Conservation (phyloP, 148 eudicot genomes). For the Heliosperma pusillum region DNA sequence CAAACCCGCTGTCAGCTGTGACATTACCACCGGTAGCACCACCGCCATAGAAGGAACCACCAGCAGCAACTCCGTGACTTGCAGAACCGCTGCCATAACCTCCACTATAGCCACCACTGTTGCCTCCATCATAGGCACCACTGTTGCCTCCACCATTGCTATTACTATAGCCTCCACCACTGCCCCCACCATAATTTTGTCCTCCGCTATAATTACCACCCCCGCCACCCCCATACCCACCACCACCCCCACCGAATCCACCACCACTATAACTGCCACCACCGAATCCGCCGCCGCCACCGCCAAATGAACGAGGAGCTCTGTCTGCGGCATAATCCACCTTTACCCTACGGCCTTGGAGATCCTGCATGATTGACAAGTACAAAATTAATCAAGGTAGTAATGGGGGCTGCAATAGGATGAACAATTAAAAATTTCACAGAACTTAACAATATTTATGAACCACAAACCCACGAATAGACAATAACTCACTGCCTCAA, state of each 20-base stretch:
- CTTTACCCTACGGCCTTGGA: slow-evolving; percentile 70
- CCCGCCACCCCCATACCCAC: slow-evolving; percentile 11
- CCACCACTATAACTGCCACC: neutral
- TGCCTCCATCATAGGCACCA: neutral
- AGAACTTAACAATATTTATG: neutral
- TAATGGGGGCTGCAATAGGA: neutral
- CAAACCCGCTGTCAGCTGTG: slow-evolving; percentile 26
- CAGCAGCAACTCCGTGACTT: slow-evolving; percentile 29
- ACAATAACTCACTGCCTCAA: neutral
- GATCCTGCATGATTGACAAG: slow-evolving; percentile 43
- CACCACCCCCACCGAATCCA: neutral
- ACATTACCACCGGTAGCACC: slow-evolving; percentile 31
- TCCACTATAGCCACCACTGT: slow-evolving; percentile 8
- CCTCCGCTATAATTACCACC: slow-evolving; percentile 30
- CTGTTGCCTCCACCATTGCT: neutral
- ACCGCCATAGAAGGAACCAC: slow-evolving; percentile 24
- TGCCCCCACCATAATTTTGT: slow-evolving; percentile 26
- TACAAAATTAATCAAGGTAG: neutral
- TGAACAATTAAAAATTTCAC: neutral
- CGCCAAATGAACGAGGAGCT: slow-evolving; percentile 33
- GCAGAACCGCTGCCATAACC: slow-evolving; percentile 10
- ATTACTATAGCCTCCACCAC: slow-evolving; percentile 21
- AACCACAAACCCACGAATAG: neutral
- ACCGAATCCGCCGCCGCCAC: neutral
- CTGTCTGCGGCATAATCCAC: slow-evolving; percentile 85